Percentiles rank a stretch among this genome's conserved stretches.
Evolutionary conservation across 2,329 filamentous ascomycete genomes (phyloP).

Genomic region (Diaporthe sp.): DNA sequence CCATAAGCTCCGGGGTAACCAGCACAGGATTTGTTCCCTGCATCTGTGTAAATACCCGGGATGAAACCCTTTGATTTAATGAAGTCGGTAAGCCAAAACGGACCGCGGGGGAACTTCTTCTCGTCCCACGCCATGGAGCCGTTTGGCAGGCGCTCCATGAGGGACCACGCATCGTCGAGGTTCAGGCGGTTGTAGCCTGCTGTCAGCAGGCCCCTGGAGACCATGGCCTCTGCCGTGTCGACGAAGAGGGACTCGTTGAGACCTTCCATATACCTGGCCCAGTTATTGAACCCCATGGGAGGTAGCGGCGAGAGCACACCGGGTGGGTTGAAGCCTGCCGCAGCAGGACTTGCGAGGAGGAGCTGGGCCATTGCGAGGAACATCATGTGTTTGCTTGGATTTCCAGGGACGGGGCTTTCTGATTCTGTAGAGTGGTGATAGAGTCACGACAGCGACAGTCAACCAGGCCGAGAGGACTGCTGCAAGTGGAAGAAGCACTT

Average conservation of each 20-base stretch:
- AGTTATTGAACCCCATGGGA: constrained; percentile 65
- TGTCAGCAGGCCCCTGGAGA: constrained; percentile 50
- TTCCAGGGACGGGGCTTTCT: neutral
- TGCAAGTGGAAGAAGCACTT: neutral
- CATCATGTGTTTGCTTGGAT: neutral
- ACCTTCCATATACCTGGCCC: constrained; percentile 58
- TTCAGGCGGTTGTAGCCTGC: constrained; percentile 49
- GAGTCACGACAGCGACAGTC: neutral
- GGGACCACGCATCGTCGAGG: constrained; percentile 58
- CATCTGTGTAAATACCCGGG: constrained; percentile 58
- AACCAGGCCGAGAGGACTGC: neutral
- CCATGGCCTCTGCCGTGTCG: constrained; percentile 57
- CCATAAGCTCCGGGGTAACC: constrained; percentile 53
- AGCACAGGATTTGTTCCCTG: constrained; percentile 55
- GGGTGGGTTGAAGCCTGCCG: constrained; percentile 30
- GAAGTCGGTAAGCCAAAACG: constrained; percentile 53
- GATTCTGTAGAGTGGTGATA: neutral
- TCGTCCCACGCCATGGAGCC: constrained; percentile 53
- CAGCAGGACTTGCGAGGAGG: constrained; percentile 23
- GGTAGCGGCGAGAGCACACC: constrained; percentile 46
- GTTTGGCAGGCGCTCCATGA: constrained; percentile 45
- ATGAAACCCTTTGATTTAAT: constrained; percentile 51
- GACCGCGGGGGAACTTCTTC: constrained; percentile 53
- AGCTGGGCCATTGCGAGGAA: constrained; percentile 31
- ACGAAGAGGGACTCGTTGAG: constrained; percentile 60